Evolutionary conservation across 768 basidiomycete species (phyloP).

Genomic region (Tricholoma matsutake): DNA sequence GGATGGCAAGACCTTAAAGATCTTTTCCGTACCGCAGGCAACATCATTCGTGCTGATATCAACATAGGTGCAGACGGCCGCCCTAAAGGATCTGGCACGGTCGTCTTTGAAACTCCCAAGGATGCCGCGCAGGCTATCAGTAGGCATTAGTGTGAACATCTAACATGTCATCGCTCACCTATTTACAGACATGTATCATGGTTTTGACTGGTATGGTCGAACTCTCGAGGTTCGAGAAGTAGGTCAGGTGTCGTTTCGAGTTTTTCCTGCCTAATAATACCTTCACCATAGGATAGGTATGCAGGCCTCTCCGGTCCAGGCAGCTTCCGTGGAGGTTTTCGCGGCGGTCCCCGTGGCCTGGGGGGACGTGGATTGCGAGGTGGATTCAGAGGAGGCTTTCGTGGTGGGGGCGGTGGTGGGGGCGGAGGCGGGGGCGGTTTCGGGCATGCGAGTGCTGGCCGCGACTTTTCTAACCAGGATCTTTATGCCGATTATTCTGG

Average conservation of each 20-base stretch:
- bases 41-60: conserved; percentile 94
- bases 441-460: conserved; percentile 53
- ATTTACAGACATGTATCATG: conserved; percentile 85
- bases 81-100: conserved; percentile 96
- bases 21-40: conserved; percentile 92
- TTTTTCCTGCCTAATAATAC: not conserved
- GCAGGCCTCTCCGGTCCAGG: conserved; percentile 79
- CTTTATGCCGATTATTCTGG: conserved; percentile 92
- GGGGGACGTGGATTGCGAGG: conserved; percentile 45
- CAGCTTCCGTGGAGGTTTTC: conserved; percentile 50
- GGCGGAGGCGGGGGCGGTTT: conserved; percentile 55
- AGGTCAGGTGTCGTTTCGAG: conserved; percentile 16
- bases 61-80: conserved; percentile 90
- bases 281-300: conserved; percentile 71
- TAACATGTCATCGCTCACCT: conserved; percentile 6
- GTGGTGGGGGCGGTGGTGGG: conserved; percentile 49
- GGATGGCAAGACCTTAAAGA: conserved; percentile 99
- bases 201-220: conserved; percentile 96
- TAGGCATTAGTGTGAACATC: conserved; percentile 37
- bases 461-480: conserved; percentile 84
- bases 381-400: conserved; percentile 54
- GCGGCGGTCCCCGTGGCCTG: conserved; percentile 40
- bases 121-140: conserved; percentile 92
- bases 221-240: conserved; percentile 96
- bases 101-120: conserved; percentile 88